These are phyloP conservation scores for Botryobasidium botryosum DNA, from an alignment of 768 basidiomycete genomes.

Conservation along the genomic window DNA sequence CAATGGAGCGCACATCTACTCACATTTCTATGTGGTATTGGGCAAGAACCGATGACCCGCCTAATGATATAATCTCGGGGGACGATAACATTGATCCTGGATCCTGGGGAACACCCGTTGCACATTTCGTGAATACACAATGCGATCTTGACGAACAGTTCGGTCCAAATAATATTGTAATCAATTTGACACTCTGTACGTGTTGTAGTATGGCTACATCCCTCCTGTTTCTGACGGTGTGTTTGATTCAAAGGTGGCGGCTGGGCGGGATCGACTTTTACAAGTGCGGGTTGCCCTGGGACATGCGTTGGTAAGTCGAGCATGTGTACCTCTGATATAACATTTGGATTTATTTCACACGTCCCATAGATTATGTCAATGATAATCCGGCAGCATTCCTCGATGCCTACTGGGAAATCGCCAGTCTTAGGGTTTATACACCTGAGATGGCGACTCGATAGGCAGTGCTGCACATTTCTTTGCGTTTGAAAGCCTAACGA, in stretches of 20 bases:
- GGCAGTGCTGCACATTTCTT: too few species aligned
- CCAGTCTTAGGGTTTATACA: conserved; percentile 11
- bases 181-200: conserved; percentile 13
- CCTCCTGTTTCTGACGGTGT: not conserved
- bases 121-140: conserved; percentile 11
- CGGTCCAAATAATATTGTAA: conserved; percentile 12
- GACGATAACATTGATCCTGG: conserved; percentile 1
- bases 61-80: too few species aligned
- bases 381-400: conserved; percentile 13
- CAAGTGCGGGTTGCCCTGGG: conserved; percentile 7
- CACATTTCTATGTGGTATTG: conserved; percentile 1
- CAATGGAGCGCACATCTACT: conserved; percentile 9
- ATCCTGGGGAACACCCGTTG: conserved; percentile 11
- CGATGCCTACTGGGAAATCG: conserved; percentile 15
- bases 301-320: conserved; percentile 10
- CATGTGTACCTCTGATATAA: not conserved
- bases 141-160: conserved; percentile 12
- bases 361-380: conserved; percentile 14
- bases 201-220: not conserved
- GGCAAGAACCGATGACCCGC: too few species aligned
- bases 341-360: not conserved
- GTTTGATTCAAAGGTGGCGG: conserved; percentile 8
- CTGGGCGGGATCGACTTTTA: conserved; percentile 12
- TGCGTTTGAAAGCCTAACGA: too few species aligned
- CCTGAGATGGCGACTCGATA: too few species aligned